These are phyloP conservation scores for Aureobasidium uvarum DNA, from an alignment of 2,329 filamentous ascomycete species.

Conservation along the genomic window DNA sequence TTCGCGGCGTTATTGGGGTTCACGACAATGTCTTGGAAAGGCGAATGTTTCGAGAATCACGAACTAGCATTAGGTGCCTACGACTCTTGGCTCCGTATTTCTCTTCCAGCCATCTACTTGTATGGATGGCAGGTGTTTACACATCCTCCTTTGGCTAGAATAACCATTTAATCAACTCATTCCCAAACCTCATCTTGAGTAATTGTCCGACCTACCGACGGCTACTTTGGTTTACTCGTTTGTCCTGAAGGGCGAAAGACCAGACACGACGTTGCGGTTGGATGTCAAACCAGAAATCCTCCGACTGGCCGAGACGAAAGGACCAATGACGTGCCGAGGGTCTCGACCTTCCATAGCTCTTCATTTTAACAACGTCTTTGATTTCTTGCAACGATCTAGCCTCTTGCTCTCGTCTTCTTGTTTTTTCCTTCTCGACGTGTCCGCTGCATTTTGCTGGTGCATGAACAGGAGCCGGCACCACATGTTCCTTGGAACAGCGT, in stretches of 20 bases:
- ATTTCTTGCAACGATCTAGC: background rate
- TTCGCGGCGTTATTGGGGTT: background rate
- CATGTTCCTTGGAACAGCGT: background rate
- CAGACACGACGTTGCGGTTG: conserved; percentile 10
- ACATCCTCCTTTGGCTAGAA: background rate
- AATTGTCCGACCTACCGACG: background rate
- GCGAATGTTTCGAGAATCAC: background rate
- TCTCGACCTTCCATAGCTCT: background rate
- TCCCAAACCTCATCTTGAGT: background rate
- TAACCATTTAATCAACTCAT: background rate
- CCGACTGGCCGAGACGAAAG: conserved; percentile 2
- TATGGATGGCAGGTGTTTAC: background rate
- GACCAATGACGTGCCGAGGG: conserved; percentile 1
- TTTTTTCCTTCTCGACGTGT: background rate
- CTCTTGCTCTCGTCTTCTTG: background rate
- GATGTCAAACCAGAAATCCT: background rate
- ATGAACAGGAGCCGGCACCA: background rate
- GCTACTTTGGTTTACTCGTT: background rate
- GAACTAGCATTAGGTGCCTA: conserved; percentile 12
- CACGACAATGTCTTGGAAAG: background rate
- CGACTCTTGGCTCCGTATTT: background rate
- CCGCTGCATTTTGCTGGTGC: background rate
- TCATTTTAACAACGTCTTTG: background rate
- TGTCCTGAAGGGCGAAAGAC: background rate
- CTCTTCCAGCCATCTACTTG: background rate